Conservation (phyloP, 2,329 filamentous ascomycete genomes). For the Talaromyces sp. region DNA sequence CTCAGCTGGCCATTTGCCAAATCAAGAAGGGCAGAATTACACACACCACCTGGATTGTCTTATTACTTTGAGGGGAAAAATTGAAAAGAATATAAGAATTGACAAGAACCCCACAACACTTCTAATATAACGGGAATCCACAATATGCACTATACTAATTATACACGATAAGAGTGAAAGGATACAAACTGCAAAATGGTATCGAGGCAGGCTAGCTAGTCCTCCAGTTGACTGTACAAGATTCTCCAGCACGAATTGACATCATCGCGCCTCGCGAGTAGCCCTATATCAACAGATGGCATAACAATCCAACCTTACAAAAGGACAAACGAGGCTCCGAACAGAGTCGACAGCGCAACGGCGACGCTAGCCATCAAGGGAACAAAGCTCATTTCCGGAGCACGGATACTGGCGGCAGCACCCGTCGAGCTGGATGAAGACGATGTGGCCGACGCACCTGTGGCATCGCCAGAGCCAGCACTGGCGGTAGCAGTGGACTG, state of each 20-base stretch:
- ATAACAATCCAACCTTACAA: constrained; percentile 18
- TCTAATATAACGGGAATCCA: background rate
- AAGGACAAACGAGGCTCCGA: constrained; percentile 44
- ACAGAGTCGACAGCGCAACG: constrained; percentile 48
- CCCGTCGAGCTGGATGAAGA: constrained; percentile 26
- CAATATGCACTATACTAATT: background rate
- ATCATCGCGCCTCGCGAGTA: background rate
- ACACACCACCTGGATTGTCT: too few relatives aligned
- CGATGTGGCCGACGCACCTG: constrained; percentile 20
- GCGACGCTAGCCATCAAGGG: constrained; percentile 49
- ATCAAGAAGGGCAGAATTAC: background rate
- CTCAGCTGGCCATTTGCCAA: background rate
- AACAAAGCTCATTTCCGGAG: constrained; percentile 43
- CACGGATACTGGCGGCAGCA: constrained; percentile 41
- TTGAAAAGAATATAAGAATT: background rate
- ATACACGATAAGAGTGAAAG: background rate
- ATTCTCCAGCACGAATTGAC: background rate
- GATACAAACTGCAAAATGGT: constrained; percentile 6
- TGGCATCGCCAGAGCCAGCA: constrained; percentile 44
- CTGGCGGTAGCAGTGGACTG: constrained; percentile 44
- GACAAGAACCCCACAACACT: background rate
- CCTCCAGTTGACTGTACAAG: constrained; percentile 5
- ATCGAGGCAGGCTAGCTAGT: constrained; percentile 5
- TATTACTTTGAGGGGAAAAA: too few relatives aligned
- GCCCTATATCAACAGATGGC: background rate